These are phyloP conservation scores for Cystoisospora suis DNA, from an alignment of 169 alveolate genomes.

Conservation along the genomic window DNA sequence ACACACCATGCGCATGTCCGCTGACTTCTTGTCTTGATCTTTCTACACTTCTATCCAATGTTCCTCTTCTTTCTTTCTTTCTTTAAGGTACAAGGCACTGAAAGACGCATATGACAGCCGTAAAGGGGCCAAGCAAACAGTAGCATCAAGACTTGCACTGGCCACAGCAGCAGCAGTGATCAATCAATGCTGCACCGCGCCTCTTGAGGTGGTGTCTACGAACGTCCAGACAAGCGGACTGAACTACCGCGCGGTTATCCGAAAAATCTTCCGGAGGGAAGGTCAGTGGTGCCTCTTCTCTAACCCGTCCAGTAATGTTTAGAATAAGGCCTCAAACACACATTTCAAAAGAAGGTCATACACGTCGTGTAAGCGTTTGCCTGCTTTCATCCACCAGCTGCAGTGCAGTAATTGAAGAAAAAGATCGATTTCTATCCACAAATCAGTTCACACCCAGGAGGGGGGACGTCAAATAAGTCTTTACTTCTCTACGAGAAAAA, in stretches of 20 bases:
- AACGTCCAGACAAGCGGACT: conserved; percentile 25
- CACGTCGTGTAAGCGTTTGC: too few species aligned
- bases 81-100: neutral
- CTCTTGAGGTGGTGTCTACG: conserved; percentile 17
- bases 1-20: neutral
- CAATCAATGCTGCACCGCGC: conserved; percentile 31
- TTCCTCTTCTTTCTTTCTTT: neutral
- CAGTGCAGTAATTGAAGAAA: too few species aligned
- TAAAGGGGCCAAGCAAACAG: neutral
- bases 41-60: neutral
- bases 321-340: too few species aligned
- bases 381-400: too few species aligned
- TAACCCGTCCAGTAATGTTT: too few species aligned
- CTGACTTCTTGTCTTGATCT: neutral
- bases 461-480: too few species aligned
- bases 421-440: too few species aligned
- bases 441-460: too few species aligned
- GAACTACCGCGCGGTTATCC: neutral
- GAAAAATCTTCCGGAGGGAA: conserved; percentile 8
- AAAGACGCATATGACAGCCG: conserved; percentile 19
- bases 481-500: too few species aligned
- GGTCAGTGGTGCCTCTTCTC: too few species aligned
- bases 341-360: too few species aligned
- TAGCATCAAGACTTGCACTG: neutral
- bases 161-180: conserved; percentile 31